A percentile compares a stretch with the other conserved stretches of the same genome.
These are phyloP conservation scores for Lachnellula arida DNA, from an alignment of 2,329 filamentous ascomycete genomes.

Conservation along the genomic window DNA sequence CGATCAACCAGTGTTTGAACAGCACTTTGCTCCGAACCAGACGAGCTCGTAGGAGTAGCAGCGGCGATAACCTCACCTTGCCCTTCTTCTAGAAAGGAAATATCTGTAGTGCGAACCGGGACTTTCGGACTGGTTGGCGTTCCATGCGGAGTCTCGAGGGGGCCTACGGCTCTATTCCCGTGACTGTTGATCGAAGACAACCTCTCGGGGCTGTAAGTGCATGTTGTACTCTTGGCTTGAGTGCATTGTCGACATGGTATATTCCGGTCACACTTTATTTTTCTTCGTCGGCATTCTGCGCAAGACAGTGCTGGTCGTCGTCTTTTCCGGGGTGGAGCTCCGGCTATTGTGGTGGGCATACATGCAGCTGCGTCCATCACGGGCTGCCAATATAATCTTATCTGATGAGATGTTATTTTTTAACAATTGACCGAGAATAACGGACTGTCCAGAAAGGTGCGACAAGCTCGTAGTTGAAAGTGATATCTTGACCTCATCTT, in stretches of 20 bases:
- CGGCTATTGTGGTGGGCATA: constrained; percentile 1
- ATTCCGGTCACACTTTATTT: constrained; percentile 43
- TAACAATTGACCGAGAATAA: not conserved
- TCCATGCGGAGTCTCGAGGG: not conserved
- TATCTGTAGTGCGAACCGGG: not conserved
- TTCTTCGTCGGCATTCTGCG: constrained; percentile 39
- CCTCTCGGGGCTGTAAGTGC: constrained; percentile 27
- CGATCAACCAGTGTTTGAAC: constrained; percentile 9
- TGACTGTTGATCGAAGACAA: constrained; percentile 4
- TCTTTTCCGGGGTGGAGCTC: constrained; percentile 21
- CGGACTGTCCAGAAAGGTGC: not conserved
- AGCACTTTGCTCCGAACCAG: not conserved
- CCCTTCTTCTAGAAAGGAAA: not conserved
- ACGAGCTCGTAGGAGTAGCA: not conserved
- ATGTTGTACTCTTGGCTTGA: constrained; percentile 29
- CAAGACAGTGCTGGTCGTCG: constrained; percentile 37
- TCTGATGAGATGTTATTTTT: not conserved
- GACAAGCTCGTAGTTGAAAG: not conserved
- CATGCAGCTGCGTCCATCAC: constrained; percentile 3
- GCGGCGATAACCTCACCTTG: not conserved
- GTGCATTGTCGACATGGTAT: constrained; percentile 38
- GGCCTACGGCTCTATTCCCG: not conserved
- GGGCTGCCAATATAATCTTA: not conserved
- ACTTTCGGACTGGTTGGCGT: not conserved
- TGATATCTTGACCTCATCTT: not conserved